These are phyloP conservation scores for Saccharomycopsis sp. DNA, from an alignment of 805 yeast genomes.

Conservation along the genomic window DNA sequence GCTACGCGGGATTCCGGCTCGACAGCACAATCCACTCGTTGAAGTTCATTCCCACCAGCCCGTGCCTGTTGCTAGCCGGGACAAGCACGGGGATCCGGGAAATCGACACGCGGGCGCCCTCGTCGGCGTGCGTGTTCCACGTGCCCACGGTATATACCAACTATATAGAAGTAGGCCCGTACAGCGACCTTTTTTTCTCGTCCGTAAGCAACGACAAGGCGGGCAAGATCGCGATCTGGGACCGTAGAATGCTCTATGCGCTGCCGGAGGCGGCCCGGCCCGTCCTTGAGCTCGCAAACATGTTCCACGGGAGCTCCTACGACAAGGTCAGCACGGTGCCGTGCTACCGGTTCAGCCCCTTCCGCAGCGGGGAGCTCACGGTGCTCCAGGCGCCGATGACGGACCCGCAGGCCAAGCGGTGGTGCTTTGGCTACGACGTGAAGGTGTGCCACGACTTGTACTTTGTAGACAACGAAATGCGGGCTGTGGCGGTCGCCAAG, in stretches of 20 bases:
- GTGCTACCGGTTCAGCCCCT: slow-evolving; percentile 14
- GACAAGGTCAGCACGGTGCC: slow-evolving; percentile 5
- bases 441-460: neutral
- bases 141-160: slow-evolving; percentile 8
- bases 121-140: neutral
- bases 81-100: slow-evolving; percentile 9
- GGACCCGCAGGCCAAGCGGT: slow-evolving; percentile 10
- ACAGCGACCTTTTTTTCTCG: slow-evolving; percentile 11
- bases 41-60: slow-evolving; percentile 3
- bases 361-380: slow-evolving; percentile 11
- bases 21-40: slow-evolving; percentile 10
- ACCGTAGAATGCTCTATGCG: slow-evolving; percentile 1
- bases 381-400: slow-evolving; percentile 12
- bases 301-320: slow-evolving; percentile 7
- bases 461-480: neutral
- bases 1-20: slow-evolving; percentile 5
- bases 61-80: slow-evolving; percentile 9
- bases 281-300: slow-evolving; percentile 4
- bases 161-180: slow-evolving; percentile 16
- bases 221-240: slow-evolving; percentile 19
- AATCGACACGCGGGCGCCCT: slow-evolving; percentile 6
- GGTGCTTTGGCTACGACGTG: slow-evolving; percentile 9
- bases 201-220: slow-evolving; percentile 13
- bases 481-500: too few relatives aligned
- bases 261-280: neutral